Evolutionary conservation across 441 rosid genomes (phyloP).

Genomic region (Jatropha multifida): DNA sequence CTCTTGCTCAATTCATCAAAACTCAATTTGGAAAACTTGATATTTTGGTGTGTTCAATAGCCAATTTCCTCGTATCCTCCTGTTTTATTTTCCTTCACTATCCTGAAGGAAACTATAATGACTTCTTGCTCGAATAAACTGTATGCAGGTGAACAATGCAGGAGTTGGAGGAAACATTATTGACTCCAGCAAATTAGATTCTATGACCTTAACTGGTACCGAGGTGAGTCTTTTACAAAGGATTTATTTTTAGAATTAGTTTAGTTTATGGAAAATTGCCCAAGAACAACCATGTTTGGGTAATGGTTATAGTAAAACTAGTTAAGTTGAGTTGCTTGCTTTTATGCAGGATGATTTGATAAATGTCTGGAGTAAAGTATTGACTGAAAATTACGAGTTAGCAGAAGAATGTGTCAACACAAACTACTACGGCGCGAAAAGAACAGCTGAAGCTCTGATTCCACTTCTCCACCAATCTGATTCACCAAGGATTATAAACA

Average conservation of each 20-base stretch:
- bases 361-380: constrained; percentile 31
- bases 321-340: neutral
- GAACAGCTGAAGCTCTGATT: constrained; percentile 36
- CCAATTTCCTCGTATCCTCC: neutral
- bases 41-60: constrained; percentile 30
- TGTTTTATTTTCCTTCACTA: neutral
- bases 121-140: neutral
- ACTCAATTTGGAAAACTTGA: constrained; percentile 40
- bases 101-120: neutral
- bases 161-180: constrained; percentile 41
- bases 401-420: constrained; percentile 39
- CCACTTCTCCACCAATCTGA: constrained; percentile 41
- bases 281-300: neutral
- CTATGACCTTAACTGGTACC: neutral
- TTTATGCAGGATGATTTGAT: constrained; percentile 21
- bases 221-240: neutral
- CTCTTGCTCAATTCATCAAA: constrained; percentile 32
- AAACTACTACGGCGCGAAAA: constrained; percentile 44
- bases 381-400: constrained; percentile 30
- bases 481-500: constrained; percentile 44
- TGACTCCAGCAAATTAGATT: constrained; percentile 13
- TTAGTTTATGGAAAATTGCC: too few species aligned
- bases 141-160: constrained; percentile 56
- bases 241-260: neutral
- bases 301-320: neutral